A percentile compares a stretch with the other conserved stretches of the same genome.
phyloP scores from a whole-genome alignment of 805 yeast genomes.

The Candida anglica region DNA sequence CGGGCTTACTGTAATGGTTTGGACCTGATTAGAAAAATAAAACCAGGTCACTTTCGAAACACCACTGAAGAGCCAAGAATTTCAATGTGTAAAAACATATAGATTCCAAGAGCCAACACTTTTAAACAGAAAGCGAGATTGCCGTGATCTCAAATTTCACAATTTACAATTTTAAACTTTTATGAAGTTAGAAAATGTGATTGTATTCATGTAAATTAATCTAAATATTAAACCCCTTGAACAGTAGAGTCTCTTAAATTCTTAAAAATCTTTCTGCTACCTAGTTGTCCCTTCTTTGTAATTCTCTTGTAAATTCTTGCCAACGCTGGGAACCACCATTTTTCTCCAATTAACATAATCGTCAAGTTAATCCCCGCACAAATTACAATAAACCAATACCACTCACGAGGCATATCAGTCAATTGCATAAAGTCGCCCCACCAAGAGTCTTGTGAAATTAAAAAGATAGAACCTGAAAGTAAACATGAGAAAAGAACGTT shows the following conservation, averaged over 20 bases:
- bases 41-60: too few species aligned
- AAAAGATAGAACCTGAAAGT: constrained; percentile 54
- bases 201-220: too few species aligned
- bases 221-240: too few species aligned
- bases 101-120: too few species aligned
- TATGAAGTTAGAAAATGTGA: too few species aligned
- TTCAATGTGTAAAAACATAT: too few species aligned
- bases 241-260: constrained; percentile 22
- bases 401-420: constrained; percentile 50
- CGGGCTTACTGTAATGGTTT: too few species aligned
- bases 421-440: constrained; percentile 74
- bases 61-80: too few species aligned
- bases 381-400: constrained; percentile 49
- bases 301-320: constrained; percentile 36
- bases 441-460: constrained; percentile 44
- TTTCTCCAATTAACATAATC: constrained; percentile 43
- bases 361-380: constrained; percentile 48
- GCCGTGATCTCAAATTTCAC: too few species aligned
- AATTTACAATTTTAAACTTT: too few species aligned
- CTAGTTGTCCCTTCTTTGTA: constrained; percentile 18
- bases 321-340: constrained; percentile 35
- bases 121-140: too few species aligned
- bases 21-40: too few species aligned
- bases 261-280: constrained; percentile 40
- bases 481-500: constrained; percentile 51